These are phyloP conservation scores for Phanerochaete sordida DNA, from an alignment of 768 basidiomycete species.

Conservation along the genomic window DNA sequence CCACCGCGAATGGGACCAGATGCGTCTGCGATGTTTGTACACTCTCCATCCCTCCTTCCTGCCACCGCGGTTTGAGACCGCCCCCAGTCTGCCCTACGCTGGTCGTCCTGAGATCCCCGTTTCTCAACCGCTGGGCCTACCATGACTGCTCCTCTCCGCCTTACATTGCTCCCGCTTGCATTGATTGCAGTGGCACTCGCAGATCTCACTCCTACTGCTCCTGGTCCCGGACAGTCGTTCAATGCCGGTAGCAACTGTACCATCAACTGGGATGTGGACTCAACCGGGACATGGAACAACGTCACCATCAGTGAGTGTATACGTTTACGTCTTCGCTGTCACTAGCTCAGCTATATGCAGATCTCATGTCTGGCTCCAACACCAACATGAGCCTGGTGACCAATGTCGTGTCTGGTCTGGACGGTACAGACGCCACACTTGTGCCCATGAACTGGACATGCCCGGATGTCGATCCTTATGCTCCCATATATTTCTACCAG, in stretches of 20 bases:
- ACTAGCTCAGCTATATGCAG: conserved; percentile 15
- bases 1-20: not conserved
- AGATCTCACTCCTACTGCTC: conserved; percentile 29
- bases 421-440: conserved; percentile 29
- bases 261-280: conserved; percentile 31
- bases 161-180: not conserved
- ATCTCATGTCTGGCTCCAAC: conserved; percentile 38
- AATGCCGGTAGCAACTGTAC: conserved; percentile 31
- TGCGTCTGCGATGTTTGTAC: not conserved
- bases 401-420: conserved; percentile 25
- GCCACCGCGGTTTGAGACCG: conserved; percentile 1
- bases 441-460: conserved; percentile 35
- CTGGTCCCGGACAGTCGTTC: conserved; percentile 36
- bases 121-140: not conserved
- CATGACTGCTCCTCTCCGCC: not conserved
- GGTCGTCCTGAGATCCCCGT: not conserved
- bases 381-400: conserved; percentile 30
- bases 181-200: conserved; percentile 15
- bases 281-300: conserved; percentile 31
- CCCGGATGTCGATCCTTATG: conserved; percentile 34
- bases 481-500: conserved; percentile 40
- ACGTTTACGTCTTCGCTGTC: not conserved
- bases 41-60: not conserved
- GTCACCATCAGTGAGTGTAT: conserved; percentile 31
- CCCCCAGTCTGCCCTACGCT: conserved; percentile 1